Percentiles rank a stretch among this genome's conserved stretches.
Evolutionary conservation across 768 basidiomycete genomes (phyloP).

Genomic region (Mrakia blollopis): DNA sequence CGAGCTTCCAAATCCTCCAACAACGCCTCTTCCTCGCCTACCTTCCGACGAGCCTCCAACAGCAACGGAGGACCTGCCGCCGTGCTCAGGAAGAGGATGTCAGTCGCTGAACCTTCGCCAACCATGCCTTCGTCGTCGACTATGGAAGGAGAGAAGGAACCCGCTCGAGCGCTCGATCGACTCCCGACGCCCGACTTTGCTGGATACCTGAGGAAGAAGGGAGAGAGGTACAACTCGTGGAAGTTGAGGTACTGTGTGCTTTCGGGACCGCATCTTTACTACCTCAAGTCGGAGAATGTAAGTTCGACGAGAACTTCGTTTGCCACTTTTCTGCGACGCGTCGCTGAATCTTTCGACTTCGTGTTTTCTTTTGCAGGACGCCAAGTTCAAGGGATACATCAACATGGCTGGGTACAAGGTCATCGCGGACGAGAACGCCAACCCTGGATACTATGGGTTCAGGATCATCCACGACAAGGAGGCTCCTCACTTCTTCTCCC

Average conservation of each 20-base stretch:
- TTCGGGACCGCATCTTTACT: constrained; percentile 87
- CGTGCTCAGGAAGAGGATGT: constrained; percentile 30
- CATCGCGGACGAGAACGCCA: constrained; percentile 81
- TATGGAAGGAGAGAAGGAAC: constrained; percentile 17
- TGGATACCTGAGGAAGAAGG: constrained; percentile 95
- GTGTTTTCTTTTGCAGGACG: constrained; percentile 56
- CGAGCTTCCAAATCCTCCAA: constrained; percentile 21
- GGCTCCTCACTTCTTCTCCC: constrained; percentile 85
- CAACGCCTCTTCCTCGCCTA: not conserved
- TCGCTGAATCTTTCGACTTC: not conserved
- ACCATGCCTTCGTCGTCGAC: not conserved
- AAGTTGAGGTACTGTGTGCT: constrained; percentile 85
- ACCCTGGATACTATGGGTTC: constrained; percentile 93
- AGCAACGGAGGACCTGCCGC: not conserved
- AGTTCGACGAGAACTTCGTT: constrained; percentile 33
- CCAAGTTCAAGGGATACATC: constrained; percentile 92
- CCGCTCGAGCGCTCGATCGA: constrained; percentile 69
- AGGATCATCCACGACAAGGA: constrained; percentile 82
- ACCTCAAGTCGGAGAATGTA: constrained; percentile 63
- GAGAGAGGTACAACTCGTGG: constrained; percentile 88
- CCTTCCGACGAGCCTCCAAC: constrained; percentile 30
- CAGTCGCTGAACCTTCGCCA: constrained; percentile 24
- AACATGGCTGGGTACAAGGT: constrained; percentile 88
- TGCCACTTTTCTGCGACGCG: not conserved
- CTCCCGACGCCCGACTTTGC: constrained; percentile 83